A percentile compares a stretch with the other conserved stretches of the same genome.
phyloP scores from a whole-genome alignment of 1,284 basidiomycete species.

The Cutaneotrichosporon cutaneum region DNA sequence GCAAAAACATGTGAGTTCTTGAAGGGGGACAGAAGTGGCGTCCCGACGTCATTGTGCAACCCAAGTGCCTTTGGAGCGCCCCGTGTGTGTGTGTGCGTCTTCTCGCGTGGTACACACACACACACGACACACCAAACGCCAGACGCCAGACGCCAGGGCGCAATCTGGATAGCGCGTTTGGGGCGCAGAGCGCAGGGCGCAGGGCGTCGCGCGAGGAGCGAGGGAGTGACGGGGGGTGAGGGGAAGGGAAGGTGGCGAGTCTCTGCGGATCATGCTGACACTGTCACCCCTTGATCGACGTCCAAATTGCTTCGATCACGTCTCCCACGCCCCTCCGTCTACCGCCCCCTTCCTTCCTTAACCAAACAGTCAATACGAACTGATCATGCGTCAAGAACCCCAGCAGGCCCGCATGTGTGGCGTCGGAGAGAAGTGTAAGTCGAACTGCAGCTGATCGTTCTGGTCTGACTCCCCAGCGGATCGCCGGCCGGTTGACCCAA shows the following conservation, averaged over 20 bases:
- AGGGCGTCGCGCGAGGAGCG: too few relatives aligned
- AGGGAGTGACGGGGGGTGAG: too few relatives aligned
- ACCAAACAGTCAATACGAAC: constrained; percentile 65
- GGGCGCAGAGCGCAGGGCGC: too few relatives aligned
- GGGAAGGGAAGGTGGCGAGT: neutral
- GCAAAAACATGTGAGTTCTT: constrained; percentile 36
- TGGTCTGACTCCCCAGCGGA: constrained; percentile 62
- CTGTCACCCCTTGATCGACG: neutral
- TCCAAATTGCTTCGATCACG: neutral
- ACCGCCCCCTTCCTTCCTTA: too few relatives aligned
- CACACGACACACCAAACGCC: neutral
- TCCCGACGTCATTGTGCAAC: neutral
- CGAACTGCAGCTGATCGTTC: constrained; percentile 10
- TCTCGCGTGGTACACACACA: neutral
- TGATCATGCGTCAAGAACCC: constrained; percentile 81
- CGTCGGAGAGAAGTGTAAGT: constrained; percentile 74
- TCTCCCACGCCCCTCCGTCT: constrained; percentile 1
- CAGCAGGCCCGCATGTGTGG: constrained; percentile 86
- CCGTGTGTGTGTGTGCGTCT: neutral
- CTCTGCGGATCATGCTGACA: constrained; percentile 6
- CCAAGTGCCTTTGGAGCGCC: neutral
- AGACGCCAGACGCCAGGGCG: neutral
- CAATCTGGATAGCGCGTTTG: neutral
- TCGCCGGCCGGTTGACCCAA: constrained; percentile 90
- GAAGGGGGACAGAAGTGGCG: neutral